A percentile compares a stretch with the other conserved stretches of the same genome.
phyloP scores from a whole-genome alignment of 768 basidiomycete species.

The Boletus tylopilopsis region DNA sequence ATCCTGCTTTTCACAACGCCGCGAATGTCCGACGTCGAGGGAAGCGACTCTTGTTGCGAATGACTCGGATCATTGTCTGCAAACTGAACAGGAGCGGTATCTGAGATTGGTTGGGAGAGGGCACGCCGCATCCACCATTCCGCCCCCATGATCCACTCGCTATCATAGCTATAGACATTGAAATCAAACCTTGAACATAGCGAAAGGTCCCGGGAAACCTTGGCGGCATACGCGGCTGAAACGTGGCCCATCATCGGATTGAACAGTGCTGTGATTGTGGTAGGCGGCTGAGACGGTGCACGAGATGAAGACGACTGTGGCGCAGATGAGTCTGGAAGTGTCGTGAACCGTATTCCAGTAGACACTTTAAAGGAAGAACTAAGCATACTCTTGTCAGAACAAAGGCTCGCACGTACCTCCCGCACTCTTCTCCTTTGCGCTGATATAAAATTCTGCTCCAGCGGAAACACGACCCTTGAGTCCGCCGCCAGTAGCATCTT shows the following conservation, averaged over 20 bases:
- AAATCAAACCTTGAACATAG: constrained; percentile 91
- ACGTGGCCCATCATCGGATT: constrained; percentile 97
- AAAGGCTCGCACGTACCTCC: constrained; percentile 53
- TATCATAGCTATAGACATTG: constrained; percentile 95
- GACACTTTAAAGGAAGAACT: constrained; percentile 55
- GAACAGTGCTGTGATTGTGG: constrained; percentile 90
- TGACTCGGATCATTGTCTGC: constrained; percentile 3
- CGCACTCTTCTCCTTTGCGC: constrained; percentile 87
- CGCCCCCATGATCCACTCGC: constrained; percentile 92
- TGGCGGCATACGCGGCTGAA: constrained; percentile 87
- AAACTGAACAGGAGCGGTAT: constrained; percentile 6
- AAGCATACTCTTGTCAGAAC: not conserved
- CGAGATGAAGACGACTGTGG: constrained; percentile 39
- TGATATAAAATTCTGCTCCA: constrained; percentile 92
- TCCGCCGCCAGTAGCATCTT: constrained; percentile 89
- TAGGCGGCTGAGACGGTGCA: constrained; percentile 70
- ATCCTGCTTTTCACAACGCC: constrained; percentile 89
- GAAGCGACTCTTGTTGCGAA: constrained; percentile 6
- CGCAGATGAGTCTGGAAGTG: constrained; percentile 75
- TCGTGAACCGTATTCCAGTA: constrained; percentile 91
- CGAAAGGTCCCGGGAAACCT: constrained; percentile 79
- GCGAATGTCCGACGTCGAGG: constrained; percentile 40
- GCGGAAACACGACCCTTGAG: constrained; percentile 87
- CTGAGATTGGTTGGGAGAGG: constrained; percentile 26
- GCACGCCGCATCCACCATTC: constrained; percentile 91